A percentile compares a stretch with the other conserved stretches of the same genome.
Conservation (phyloP, 192 early-diverging fungal species). For the Coemansia asiatica region DNA sequence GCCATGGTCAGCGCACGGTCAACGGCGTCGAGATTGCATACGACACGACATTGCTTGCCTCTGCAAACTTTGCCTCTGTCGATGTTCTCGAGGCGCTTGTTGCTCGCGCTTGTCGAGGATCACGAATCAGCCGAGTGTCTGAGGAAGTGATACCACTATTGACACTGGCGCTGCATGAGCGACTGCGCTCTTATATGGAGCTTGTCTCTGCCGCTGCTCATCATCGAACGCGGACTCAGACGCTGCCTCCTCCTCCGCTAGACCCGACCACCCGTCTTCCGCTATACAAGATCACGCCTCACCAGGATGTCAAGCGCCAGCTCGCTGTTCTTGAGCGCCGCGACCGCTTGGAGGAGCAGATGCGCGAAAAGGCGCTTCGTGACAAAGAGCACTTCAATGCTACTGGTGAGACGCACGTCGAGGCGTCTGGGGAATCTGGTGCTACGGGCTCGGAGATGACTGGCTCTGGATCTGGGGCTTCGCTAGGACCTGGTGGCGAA, state of each 20-base stretch:
- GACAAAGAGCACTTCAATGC: constrained; percentile 23
- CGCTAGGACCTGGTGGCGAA: neutral
- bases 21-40: constrained; percentile 26
- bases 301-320: constrained; percentile 69
- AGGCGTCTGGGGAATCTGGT: constrained; percentile 14
- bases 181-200: constrained; percentile 64
- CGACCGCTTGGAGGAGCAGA: constrained; percentile 65
- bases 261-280: constrained; percentile 58
- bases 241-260: constrained; percentile 61
- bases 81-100: constrained; percentile 17
- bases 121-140: constrained; percentile 50
- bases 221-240: constrained; percentile 65
- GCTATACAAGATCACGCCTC: constrained; percentile 66
- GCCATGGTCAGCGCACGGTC: constrained; percentile 9
- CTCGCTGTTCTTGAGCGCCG: constrained; percentile 69
- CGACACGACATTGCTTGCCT: constrained; percentile 20
- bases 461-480: neutral
- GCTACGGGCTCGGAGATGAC: neutral
- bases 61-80: constrained; percentile 17
- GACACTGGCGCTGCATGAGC: constrained; percentile 68
- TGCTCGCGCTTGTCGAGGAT: constrained; percentile 17
- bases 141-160: constrained; percentile 64
- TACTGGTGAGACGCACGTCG: neutral
- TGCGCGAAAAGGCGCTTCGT: constrained; percentile 53
- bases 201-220: constrained; percentile 70